phyloP scores from a whole-genome alignment of 139 green algal species.

The Pseudopediastrum boryanum region DNA sequence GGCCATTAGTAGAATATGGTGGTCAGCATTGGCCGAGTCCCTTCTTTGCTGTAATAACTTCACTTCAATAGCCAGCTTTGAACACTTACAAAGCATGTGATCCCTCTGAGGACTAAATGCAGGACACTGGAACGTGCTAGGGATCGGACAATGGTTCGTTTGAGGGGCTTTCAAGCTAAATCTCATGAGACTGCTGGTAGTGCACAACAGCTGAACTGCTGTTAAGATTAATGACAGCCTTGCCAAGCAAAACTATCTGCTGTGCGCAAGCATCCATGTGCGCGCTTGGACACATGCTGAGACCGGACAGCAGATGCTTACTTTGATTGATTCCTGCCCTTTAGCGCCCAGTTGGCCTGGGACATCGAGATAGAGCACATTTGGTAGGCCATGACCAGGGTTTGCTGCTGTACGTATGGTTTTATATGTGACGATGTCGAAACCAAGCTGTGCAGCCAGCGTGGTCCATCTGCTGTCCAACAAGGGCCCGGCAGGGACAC shows the following conservation, averaged over 20 bases:
- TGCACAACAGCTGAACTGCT: too few species aligned
- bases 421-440: conserved; percentile 47
- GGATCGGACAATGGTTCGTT: neutral
- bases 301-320: neutral
- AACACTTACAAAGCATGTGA: too few species aligned
- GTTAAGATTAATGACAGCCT: too few species aligned
- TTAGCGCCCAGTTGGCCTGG: conserved; percentile 4
- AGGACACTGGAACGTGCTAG: conserved; percentile 20
- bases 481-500: conserved; percentile 41
- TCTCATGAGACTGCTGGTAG: neutral
- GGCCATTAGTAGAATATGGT: too few species aligned
- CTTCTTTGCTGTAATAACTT: neutral
- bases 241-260: neutral
- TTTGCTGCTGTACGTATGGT: conserved; percentile 36
- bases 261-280: neutral
- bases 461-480: conserved; percentile 36
- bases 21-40: neutral
- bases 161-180: neutral
- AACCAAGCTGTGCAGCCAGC: conserved; percentile 31
- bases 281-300: neutral
- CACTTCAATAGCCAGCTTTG: too few species aligned
- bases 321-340: neutral
- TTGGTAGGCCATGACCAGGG: conserved; percentile 22
- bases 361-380: conserved; percentile 18
- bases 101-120: conserved; percentile 4